Conservation (phyloP, 106 monocot species). For the Dendrobium nobile region DNA sequence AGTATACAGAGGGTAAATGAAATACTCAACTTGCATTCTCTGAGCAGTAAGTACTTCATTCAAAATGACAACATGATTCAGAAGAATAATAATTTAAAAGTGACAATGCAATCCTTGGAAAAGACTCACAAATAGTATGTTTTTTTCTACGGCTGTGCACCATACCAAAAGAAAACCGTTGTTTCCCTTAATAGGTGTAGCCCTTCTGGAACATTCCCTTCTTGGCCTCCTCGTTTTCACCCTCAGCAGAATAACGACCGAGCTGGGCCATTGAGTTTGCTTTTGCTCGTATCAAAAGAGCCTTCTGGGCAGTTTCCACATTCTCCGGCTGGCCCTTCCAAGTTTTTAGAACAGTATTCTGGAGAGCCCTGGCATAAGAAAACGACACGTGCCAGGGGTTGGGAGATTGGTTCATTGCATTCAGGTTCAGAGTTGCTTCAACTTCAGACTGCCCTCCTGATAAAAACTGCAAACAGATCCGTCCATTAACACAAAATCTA, state of each 20-base stretch:
- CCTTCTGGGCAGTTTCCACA: conserved; percentile 56
- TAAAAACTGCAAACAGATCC: conserved; percentile 55
- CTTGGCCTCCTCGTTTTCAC: conserved; percentile 75
- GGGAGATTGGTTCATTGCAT: conserved; percentile 85
- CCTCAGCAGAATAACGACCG: conserved; percentile 58
- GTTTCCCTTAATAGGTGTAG: conserved; percentile 60
- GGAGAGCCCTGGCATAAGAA: conserved; percentile 88
- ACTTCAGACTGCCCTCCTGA: conserved; percentile 93
- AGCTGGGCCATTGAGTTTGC: conserved; percentile 89
- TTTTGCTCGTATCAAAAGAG: conserved; percentile 62
- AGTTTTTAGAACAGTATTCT: conserved; percentile 77
- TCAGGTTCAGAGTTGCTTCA: conserved; percentile 89
- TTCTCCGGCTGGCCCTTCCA: conserved; percentile 86
- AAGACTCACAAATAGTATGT: too few relatives aligned
- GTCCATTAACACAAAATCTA: background rate
- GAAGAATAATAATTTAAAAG: background rate
- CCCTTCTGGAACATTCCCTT: conserved; percentile 87
- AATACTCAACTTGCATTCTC: too few relatives aligned
- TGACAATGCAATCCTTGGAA: too few relatives aligned
- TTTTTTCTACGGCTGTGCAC: too few relatives aligned
- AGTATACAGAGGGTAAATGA: too few relatives aligned
- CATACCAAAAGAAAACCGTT: background rate
- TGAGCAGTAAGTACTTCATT: background rate
- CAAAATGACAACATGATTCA: background rate
- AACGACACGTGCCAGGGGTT: conserved; percentile 98